These are phyloP conservation scores for Populus nigra DNA, from an alignment of 345 rosid genomes.

Conservation along the genomic window DNA sequence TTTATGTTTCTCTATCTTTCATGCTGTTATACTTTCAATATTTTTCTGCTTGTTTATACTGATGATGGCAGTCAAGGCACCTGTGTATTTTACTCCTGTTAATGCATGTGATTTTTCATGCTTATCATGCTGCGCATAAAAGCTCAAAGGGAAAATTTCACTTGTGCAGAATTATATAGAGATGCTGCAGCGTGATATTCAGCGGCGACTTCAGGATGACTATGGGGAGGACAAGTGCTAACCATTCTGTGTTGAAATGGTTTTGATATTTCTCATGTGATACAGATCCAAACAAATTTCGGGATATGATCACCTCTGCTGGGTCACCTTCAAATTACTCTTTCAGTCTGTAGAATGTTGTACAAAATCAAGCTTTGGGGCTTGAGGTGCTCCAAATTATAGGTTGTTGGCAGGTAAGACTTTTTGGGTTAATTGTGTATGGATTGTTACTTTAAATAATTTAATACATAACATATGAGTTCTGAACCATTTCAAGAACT, in stretches of 20 bases:
- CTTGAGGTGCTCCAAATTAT: not conserved
- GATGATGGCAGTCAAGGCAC: not conserved
- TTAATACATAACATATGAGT: not conserved
- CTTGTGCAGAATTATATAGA: conserved; percentile 62
- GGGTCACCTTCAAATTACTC: not conserved
- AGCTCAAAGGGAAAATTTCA: not conserved
- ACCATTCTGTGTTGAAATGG: not conserved
- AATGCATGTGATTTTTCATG: not conserved
- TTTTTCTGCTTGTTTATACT: not conserved
- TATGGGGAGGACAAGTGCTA: conserved; percentile 23
- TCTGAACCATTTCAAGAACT: not conserved
- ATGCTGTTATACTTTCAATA: not conserved
- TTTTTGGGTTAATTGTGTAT: not conserved
- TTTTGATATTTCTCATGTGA: not conserved
- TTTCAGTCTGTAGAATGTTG: conserved; percentile 8
- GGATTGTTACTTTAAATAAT: not conserved
- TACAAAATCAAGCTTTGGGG: conserved; percentile 8
- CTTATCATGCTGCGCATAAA: not conserved
- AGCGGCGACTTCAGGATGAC: conserved; percentile 36
- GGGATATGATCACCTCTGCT: not conserved
- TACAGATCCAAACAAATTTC: not conserved
- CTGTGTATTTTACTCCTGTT: not conserved
- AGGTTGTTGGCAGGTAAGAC: not conserved
- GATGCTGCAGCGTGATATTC: conserved; percentile 53
- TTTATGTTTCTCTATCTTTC: not conserved